Evolutionary conservation across 2,329 filamentous ascomycete genomes (phyloP), one percentile per base, ranked within the genome.

Genomic region (Parasarocladium wereldwijsianum): DNA sequence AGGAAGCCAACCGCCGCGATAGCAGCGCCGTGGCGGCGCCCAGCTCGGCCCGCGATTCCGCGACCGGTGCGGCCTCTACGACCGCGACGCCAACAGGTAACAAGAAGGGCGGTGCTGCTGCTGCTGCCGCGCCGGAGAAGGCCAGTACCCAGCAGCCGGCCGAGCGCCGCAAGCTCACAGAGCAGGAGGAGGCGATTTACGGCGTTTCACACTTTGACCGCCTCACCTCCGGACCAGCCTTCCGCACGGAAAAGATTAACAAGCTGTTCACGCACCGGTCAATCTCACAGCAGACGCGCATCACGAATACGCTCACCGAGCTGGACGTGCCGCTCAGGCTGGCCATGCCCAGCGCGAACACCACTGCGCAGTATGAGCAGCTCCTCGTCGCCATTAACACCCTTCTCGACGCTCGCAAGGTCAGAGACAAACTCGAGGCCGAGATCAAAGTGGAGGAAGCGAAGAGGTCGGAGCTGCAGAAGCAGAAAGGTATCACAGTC

Each of bases 201-300:
- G 90, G 87, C 38, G 79, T 98, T 8, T 71, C 78, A 6, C 74
- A 82, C 39, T 79, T 87, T 47, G 87, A 96, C 33, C 80, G 87
- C 17, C 66, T 94, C 22, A 75, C 78, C 2, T 79, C 77, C 7
- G 87, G 90, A 6, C 82, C 93, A 20, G 78, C 82, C 10, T 96
- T 96, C 65, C 81, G 87, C 9, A 84, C 84, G 17, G 81, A 87
- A 43, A 77, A 73, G 49, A 70, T 87, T 34, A 76, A 77, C 41
- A 85, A 85, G 51, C 69, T 83, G 15, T 77, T 84, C 33, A 73
- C 75, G 21, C 78, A 78, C 38, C 86, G 86, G 56, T 78, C 70
- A 11, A 71, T 76, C 32, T 70, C 79, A 36, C 80, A 86, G 47
- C 81, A 82, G 40, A 55, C 72, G 36, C 79, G 81, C 38, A 85